Conservation (phyloP, 176 grass and related monocot genomes). For the Dactylis glomerata region DNA sequence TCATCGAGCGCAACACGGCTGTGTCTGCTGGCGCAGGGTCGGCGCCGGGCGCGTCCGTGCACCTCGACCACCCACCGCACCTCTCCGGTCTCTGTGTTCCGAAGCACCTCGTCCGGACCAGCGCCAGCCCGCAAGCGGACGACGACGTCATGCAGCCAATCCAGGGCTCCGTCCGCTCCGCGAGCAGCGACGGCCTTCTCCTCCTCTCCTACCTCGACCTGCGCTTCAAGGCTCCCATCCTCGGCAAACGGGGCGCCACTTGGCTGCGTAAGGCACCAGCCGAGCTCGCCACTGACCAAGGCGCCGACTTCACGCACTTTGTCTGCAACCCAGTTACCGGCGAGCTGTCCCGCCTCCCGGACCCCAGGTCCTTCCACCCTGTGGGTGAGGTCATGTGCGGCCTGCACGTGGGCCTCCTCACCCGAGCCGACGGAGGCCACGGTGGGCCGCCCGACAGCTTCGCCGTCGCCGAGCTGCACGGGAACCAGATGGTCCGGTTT, state of each 20-base stretch:
- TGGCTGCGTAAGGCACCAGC: not conserved
- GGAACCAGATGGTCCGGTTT: conserved; percentile 10
- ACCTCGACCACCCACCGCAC: not conserved
- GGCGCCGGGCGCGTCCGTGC: not conserved
- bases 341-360: not conserved
- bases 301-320: not conserved
- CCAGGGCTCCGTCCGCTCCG: not conserved
- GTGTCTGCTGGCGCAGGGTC: not conserved
- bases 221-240: not conserved
- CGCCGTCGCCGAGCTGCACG: not conserved
- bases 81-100: not conserved
- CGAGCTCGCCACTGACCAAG: not conserved
- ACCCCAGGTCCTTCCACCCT: not conserved
- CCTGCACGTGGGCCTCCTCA: not conserved
- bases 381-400: not conserved
- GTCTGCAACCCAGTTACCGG: not conserved
- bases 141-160: not conserved
- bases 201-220: not conserved
- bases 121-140: not conserved
- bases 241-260: not conserved
- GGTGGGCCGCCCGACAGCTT: not conserved
- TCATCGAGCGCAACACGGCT: not conserved
- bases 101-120: not conserved
- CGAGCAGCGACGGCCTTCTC: not conserved
- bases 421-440: not conserved